Percentiles rank a stretch among this genome's conserved stretches.
These are phyloP conservation scores for Noccaea bulbosa DNA, from an alignment of 345 rosid species.

Conservation along the genomic window DNA sequence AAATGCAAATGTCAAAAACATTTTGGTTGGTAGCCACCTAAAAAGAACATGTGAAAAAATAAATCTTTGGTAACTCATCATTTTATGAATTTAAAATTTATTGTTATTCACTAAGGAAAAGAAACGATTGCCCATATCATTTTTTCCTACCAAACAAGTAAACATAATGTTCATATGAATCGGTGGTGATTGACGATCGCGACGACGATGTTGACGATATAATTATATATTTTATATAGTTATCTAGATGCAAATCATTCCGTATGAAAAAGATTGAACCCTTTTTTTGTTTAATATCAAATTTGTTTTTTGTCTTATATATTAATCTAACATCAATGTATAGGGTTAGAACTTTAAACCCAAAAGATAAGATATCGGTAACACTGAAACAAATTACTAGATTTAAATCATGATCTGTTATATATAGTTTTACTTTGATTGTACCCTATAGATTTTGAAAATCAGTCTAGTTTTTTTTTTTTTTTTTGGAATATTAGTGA, in stretches of 20 bases:
- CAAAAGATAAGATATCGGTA: too few relatives aligned
- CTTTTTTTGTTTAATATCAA: background rate
- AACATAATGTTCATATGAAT: constrained; percentile 24
- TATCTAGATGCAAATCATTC: constrained; percentile 18
- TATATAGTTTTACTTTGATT: too few relatives aligned
- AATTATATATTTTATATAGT: constrained; percentile 3
- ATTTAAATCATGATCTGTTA: too few relatives aligned
- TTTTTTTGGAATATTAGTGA: too few relatives aligned
- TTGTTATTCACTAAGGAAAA: background rate
- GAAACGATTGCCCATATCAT: constrained; percentile 17
- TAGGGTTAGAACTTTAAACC: too few relatives aligned
- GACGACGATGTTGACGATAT: background rate
- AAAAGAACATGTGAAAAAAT: constrained; percentile 25
- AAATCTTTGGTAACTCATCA: constrained; percentile 10
- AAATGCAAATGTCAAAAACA: constrained; percentile 23
- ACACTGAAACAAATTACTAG: too few relatives aligned
- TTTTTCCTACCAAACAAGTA: constrained; percentile 28
- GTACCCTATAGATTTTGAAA: too few relatives aligned
- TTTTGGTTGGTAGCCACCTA: constrained; percentile 43
- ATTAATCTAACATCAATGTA: background rate
- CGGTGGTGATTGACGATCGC: constrained; percentile 17
- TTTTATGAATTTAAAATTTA: background rate
- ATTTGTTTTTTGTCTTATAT: constrained; percentile 10
- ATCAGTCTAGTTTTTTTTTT: too few relatives aligned
- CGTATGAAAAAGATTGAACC: constrained; percentile 25